Evolutionary conservation across 2,329 filamentous ascomycete genomes (phyloP), one percentile per base, ranked within the genome.

Genomic region (Pseudogymnoascus verrucosus): DNA sequence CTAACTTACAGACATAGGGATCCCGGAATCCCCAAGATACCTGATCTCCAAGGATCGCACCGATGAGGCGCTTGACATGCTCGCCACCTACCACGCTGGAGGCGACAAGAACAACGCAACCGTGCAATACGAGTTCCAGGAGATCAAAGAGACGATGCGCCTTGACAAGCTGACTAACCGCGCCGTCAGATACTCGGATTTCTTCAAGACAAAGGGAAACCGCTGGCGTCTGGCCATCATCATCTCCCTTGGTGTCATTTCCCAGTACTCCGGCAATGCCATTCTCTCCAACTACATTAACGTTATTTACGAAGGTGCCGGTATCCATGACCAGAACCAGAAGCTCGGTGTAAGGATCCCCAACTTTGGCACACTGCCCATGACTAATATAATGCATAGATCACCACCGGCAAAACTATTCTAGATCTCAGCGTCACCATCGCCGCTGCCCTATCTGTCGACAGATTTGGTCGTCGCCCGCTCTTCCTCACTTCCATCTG

Each of bases 21-120:
- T 87, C 0, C 85, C 85, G 0, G 85, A 88, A 68, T 85, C 82
- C 3, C 85, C 85, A 1, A 74, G 85, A 64, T 88, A 84, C 84
- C 76, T 87, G 21, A 82, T 85, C 63, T 79, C 80, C 60, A 79
- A 84, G 64, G 79, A 82, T 63, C 78, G 80, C 19, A 74, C 78
- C 14, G 81, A 84, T 11, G 77, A 85, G 63, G 84, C 83, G 0
- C 73, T 81, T 12, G 74, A 77, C 1, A 80, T 80, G 1, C 77
- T 88, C 61, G 78, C 78, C 10, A 80, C 78, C 62, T 86, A 81
- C 67, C 85, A 85, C 64, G 82, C 80, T 10, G 78, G 87, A 60
- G 84, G 82, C 0, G 78, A 82, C 67, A 77, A 78, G 0, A 71
- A 76, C 14, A 78, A 76, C 5, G 73, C 76, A 0, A 79, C 82